Base-by-base conservation (phyloP, 1,284 basidiomycete genomes). In the Malassezia nana region DNA sequence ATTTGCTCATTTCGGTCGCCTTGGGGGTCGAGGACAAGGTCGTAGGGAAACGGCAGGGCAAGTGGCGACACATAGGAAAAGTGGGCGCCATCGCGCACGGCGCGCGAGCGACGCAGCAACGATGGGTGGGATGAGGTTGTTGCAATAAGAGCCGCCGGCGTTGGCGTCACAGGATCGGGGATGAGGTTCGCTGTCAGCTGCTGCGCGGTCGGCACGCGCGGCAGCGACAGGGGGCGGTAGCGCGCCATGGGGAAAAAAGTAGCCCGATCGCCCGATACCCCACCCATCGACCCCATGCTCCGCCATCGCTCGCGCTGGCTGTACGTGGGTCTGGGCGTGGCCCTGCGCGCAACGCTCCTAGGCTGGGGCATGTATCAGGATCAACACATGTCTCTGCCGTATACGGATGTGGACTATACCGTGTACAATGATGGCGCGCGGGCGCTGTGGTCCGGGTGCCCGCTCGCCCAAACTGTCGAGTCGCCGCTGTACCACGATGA, bases 361-460 rank as follows among this genome's bases (percentile, higher is more conserved):
- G 67, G 84, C 5, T 91, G 89, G 74, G 88, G 87, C 68, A 84
- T 85, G 76, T 89, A 87, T 81, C 88, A 90, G 60, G 89, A 92
- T 67, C 80, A 80, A 3, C 82, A 78, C 59, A 86, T 85, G 1
- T 72, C 82, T n/a, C 81, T 96, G 28, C 90, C 90, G 72, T 98
- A 96, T 74, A 98, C 92, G 15, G 92, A 99, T 75, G 80, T 98
- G 55, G 94, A 99, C 77, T 98, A 96, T 75, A 81, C 83, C 38
- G 92, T 99, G 60, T 94, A 95, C 78, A 86, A 82, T 52, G 91
- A 96, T 74, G 94, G 91, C 4, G 83, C 88, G 3, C 56, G 55
- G 13, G 31, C 57, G 31, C 35, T 72, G 12, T 50, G 62, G 28
- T 24, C 60, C 6, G 63, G 41, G 6, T 73, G 70, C 47, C 67